Conservation (phyloP, 306 rosid species). For the Carpinus fangiana region DNA sequence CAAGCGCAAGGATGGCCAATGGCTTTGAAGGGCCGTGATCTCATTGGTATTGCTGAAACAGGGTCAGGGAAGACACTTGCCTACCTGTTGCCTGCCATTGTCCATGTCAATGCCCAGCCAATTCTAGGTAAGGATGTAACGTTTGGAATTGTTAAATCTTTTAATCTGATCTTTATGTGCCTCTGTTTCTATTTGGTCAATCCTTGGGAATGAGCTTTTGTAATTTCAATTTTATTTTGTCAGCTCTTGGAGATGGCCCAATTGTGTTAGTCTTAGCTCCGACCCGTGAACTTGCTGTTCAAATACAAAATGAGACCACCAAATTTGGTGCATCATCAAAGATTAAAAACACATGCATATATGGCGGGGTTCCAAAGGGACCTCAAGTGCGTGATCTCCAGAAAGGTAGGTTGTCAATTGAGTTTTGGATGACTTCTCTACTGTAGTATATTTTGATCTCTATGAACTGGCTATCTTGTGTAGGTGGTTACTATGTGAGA, state of each 20-base stretch:
- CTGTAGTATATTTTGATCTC: not conserved
- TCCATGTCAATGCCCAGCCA: constrained; percentile 98
- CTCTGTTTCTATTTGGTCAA: constrained; percentile 5
- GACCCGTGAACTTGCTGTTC: constrained; percentile 97
- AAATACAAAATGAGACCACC: constrained; percentile 89
- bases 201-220: not conserved
- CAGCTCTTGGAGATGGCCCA: constrained; percentile 98
- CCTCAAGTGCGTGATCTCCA: constrained; percentile 99
- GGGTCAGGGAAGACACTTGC: constrained; percentile 99
- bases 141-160: constrained; percentile 15
- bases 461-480: constrained; percentile 4
- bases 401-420: constrained; percentile 67
- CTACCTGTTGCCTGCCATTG: constrained; percentile 92
- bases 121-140: constrained; percentile 58
- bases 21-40: constrained; percentile 97
- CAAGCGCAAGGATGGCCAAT: constrained; percentile 99
- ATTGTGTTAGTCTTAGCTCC: constrained; percentile 97
- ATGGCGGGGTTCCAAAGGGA: constrained; percentile 99
- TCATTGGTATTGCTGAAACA: constrained; percentile 97
- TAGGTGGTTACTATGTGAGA: not conserved
- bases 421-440: constrained; percentile 18
- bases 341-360: constrained; percentile 93
- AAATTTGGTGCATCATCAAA: constrained; percentile 98
- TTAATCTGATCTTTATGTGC: not conserved
- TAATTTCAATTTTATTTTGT: constrained; percentile 20